A percentile compares a stretch with the other conserved stretches of the same genome.
phyloP scores from a whole-genome alignment of 805 yeast species.

The Ogataea methylovora region DNA sequence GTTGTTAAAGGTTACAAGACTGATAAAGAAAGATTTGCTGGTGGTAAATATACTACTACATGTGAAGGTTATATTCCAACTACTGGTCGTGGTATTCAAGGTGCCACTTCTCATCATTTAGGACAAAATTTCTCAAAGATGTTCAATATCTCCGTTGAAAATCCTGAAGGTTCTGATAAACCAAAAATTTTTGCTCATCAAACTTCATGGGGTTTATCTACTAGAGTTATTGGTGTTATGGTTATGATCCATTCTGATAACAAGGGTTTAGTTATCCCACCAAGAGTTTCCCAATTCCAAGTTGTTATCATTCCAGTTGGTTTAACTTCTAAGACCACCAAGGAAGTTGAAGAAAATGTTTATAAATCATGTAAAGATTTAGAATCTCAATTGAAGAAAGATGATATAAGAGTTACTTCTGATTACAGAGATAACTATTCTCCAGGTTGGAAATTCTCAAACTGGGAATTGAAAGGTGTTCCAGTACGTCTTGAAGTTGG shows the following conservation, averaged over 20 bases:
- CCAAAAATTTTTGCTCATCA: slow-evolving; percentile 88
- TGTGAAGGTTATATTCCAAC: slow-evolving; percentile 96
- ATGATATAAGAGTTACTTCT: slow-evolving; percentile 69
- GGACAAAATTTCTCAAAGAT: slow-evolving; percentile 98
- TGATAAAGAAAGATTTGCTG: slow-evolving; percentile 97
- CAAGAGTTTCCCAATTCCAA: slow-evolving; percentile 90
- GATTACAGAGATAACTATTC: slow-evolving; percentile 93
- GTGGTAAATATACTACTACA: slow-evolving; percentile 93
- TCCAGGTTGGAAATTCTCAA: slow-evolving; percentile 98
- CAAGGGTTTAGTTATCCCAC: slow-evolving; percentile 97
- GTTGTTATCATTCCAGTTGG: slow-evolving; percentile 94
- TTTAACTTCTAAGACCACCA: slow-evolving; percentile 76
- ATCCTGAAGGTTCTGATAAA: slow-evolving; percentile 82
- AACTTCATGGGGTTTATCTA: slow-evolving; percentile 98
- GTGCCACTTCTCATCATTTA: slow-evolving; percentile 96
- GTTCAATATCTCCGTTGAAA: slow-evolving; percentile 94
- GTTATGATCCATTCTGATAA: slow-evolving; percentile 98
- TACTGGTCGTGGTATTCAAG: slow-evolving; percentile 99
- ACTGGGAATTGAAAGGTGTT: slow-evolving; percentile 93
- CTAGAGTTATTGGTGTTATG: slow-evolving; percentile 99
- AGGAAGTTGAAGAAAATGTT: slow-evolving; percentile 65
- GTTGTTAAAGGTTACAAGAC: slow-evolving; percentile 93
- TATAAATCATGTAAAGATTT: slow-evolving; percentile 62
- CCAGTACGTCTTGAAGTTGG: slow-evolving; percentile 94
- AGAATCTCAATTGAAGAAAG: slow-evolving; percentile 50